Conservation (phyloP, 2,329 filamentous ascomycete species). For the Phaeophleospora eucalypticola region DNA sequence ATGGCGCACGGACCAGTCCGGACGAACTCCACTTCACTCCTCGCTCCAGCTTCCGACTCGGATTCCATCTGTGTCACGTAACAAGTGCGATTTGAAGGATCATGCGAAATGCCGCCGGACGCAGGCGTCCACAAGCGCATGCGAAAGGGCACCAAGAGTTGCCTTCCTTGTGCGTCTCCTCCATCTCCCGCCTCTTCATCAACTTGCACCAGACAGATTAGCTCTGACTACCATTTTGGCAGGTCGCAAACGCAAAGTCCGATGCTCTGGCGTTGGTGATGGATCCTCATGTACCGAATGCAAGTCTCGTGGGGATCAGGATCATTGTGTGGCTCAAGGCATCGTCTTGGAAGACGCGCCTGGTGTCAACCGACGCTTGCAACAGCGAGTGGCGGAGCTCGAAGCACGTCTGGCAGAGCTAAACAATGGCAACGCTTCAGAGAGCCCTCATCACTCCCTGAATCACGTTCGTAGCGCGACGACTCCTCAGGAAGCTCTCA, state of each 20-base stretch:
- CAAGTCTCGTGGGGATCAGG: conserved; percentile 6
- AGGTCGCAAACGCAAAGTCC: conserved; percentile 11
- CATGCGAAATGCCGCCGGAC: too few species aligned
- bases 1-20: too few species aligned
- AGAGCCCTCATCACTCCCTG: not conserved
- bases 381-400: conserved; percentile 5
- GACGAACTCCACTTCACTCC: too few species aligned
- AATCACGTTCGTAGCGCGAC: not conserved
- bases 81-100: too few species aligned
- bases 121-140: conserved; percentile 13
- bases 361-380: conserved; percentile 1
- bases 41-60: too few species aligned
- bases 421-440: not conserved
- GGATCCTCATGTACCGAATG: conserved; percentile 10
- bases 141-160: conserved; percentile 13
- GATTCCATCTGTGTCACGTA: too few species aligned
- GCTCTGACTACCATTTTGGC: not conserved
- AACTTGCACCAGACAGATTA: too few species aligned
- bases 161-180: conserved; percentile 9
- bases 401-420: conserved; percentile 3
- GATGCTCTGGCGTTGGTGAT: conserved; percentile 8
- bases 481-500: too few species aligned
- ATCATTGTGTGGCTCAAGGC: conserved; percentile 14
- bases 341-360: conserved; percentile 1
- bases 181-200: not conserved